Percentiles rank a stretch among this genome's conserved stretches.
Evolutionary conservation across 495 filamentous ascomycete genomes (phyloP).

Genomic region (Xylaria telfairii): DNA sequence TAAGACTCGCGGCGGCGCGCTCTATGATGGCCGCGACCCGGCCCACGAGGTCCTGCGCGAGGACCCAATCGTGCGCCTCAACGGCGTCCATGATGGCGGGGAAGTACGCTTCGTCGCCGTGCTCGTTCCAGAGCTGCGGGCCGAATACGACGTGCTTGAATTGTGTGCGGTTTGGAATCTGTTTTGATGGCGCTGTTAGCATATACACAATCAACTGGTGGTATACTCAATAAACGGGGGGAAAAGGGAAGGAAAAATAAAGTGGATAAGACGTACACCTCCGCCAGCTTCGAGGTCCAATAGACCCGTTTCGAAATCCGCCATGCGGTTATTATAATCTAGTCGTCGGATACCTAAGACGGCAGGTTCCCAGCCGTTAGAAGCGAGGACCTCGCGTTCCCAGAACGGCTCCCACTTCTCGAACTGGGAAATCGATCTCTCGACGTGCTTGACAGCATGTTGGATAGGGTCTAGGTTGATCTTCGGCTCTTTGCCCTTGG

Average conservation of each 20-base stretch:
- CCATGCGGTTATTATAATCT: conserved; percentile 74
- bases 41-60: conserved; percentile 72
- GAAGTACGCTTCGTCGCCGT: conserved; percentile 74
- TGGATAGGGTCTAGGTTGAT: conserved; percentile 65
- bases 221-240: no score
- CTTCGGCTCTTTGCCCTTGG: conserved; percentile 42
- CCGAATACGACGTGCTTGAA: conserved; percentile 94
- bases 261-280: conserved; percentile 63
- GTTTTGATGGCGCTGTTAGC: conserved; percentile 15
- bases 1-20: conserved; percentile 55
- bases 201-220: no score
- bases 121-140: conserved; percentile 78
- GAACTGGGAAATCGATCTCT: conserved; percentile 66
- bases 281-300: conserved; percentile 73
- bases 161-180: conserved; percentile 88
- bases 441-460: conserved; percentile 66
- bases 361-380: conserved; percentile 73
- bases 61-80: conserved; percentile 70
- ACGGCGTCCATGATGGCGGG: conserved; percentile 85
- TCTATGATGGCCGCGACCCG: conserved; percentile 73
- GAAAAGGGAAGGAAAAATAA: not conserved
- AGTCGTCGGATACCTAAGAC: conserved; percentile 66
- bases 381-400: conserved; percentile 69
- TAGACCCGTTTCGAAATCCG: conserved; percentile 80
- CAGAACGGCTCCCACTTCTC: conserved; percentile 73